Percentiles rank a stretch among this genome's conserved stretches.
Conservation (phyloP, 768 basidiomycete species). For the Leccinum obscurum region DNA sequence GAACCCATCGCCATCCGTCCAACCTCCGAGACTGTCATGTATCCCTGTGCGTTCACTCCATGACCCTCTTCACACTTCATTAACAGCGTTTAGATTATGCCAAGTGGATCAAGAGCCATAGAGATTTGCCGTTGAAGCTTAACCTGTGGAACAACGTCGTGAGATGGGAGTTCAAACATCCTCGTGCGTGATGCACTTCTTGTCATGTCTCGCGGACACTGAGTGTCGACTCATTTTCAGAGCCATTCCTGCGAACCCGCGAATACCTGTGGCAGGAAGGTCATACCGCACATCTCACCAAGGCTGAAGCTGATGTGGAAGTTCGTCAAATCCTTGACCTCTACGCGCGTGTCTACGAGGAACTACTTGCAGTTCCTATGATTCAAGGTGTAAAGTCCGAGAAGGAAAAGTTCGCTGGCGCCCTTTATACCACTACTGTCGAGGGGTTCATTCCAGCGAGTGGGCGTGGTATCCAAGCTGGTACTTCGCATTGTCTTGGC, state of each 20-base stretch:
- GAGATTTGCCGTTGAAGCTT: slow-evolving; percentile 94
- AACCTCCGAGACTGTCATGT: slow-evolving; percentile 99
- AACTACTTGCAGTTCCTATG: slow-evolving; percentile 96
- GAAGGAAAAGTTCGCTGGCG: slow-evolving; percentile 99
- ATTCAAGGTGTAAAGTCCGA: slow-evolving; percentile 97
- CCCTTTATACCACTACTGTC: slow-evolving; percentile 95
- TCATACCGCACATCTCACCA: slow-evolving; percentile 91
- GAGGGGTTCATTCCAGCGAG: slow-evolving; percentile 98
- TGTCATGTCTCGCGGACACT: background rate
- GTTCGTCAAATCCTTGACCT: slow-evolving; percentile 94
- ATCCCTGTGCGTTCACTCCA: slow-evolving; percentile 72
- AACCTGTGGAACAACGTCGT: slow-evolving; percentile 99
- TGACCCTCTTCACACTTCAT: background rate
- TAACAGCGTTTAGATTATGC: slow-evolving; percentile 71
- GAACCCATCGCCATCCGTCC: slow-evolving; percentile 98
- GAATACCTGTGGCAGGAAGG: slow-evolving; percentile 99
- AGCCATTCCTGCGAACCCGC: slow-evolving; percentile 98
- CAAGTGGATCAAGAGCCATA: slow-evolving; percentile 98
- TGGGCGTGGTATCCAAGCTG: slow-evolving; percentile 96
- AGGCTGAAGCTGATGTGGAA: slow-evolving; percentile 87
- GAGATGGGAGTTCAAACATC: slow-evolving; percentile 99
- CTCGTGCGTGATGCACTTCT: slow-evolving; percentile 56
- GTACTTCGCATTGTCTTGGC: slow-evolving; percentile 96
- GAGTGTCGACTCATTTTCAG: slow-evolving; percentile 41
- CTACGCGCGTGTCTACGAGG: slow-evolving; percentile 94